phyloP scores from a whole-genome alignment of 2,329 filamentous ascomycete genomes.

The Xylariaceae sp. region DNA sequence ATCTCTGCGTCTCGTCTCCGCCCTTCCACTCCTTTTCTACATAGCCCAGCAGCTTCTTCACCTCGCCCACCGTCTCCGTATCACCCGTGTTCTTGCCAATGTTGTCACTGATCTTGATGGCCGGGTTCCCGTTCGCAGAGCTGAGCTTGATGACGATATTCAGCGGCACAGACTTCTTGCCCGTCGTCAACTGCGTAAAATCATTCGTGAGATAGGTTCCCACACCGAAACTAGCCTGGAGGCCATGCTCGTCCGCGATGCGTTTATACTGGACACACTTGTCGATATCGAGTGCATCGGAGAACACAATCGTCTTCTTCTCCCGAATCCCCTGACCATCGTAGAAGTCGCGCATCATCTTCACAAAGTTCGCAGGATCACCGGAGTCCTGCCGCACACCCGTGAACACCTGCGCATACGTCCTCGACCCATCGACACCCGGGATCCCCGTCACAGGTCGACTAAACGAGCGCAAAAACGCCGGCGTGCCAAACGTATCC shows the following conservation, averaged over 20 bases:
- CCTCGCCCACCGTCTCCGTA: conserved; percentile 66
- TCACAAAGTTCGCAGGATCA: conserved; percentile 74
- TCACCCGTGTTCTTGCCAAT: conserved; percentile 92
- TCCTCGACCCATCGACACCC: conserved; percentile 40
- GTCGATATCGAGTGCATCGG: conserved; percentile 88
- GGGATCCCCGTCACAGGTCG: conserved; percentile 51
- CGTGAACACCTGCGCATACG: conserved; percentile 75
- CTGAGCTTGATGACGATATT: conserved; percentile 99
- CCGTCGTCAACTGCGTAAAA: conserved; percentile 66
- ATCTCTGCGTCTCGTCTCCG: conserved; percentile 78
- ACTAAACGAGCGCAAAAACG: conserved; percentile 81
- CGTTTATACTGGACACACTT: conserved; percentile 85
- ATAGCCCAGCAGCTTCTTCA: conserved; percentile 84
- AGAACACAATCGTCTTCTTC: conserved; percentile 89
- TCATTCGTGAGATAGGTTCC: conserved; percentile 97
- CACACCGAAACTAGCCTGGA: conserved; percentile 85
- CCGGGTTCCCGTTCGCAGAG: conserved; percentile 71
- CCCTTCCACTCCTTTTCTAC: conserved; percentile 76
- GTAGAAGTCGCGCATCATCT: conserved; percentile 76
- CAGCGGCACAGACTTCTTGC: conserved; percentile 79
- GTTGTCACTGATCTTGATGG: conserved; percentile 92
- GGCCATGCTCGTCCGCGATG: conserved; percentile 71
- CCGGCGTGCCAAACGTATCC: conserved; percentile 90
- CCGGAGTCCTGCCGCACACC: conserved; percentile 89
- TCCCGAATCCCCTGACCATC: conserved; percentile 67